phyloP scores from a whole-genome alignment of 2,329 filamentous ascomycete genomes.

The Trematosphaeria pertusa region DNA sequence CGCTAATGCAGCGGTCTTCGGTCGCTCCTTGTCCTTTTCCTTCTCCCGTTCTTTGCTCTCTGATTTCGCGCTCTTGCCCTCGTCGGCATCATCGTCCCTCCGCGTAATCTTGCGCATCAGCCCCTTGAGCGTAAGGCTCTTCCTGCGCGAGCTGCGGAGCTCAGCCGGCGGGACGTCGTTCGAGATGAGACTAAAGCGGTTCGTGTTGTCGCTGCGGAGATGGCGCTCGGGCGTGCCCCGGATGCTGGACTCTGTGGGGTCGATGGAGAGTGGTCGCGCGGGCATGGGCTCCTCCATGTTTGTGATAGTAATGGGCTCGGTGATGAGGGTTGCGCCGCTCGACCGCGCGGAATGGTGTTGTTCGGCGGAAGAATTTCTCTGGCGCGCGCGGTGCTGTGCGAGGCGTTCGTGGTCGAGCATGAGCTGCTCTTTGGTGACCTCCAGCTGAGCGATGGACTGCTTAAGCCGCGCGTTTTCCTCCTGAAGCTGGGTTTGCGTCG shows the following conservation, averaged over 20 bases:
- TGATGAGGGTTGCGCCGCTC: slow-evolving; percentile 41
- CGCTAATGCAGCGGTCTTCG: slow-evolving; percentile 15
- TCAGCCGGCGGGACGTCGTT: slow-evolving; percentile 32
- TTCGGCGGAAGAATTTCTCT: slow-evolving; percentile 28
- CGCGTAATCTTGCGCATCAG: slow-evolving; percentile 37
- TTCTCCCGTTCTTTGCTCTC: slow-evolving; percentile 9
- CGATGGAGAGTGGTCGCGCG: slow-evolving; percentile 11
- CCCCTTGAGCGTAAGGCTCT: slow-evolving; percentile 31
- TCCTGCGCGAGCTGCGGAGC: slow-evolving; percentile 20
- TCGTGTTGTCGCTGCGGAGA: slow-evolving; percentile 19
- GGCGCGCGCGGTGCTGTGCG: slow-evolving; percentile 29
- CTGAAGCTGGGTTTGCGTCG: slow-evolving; percentile 26
- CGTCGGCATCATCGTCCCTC: slow-evolving; percentile 25
- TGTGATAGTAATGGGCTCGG: slow-evolving; percentile 18
- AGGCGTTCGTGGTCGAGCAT: slow-evolving; percentile 43
- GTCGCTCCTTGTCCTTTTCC: slow-evolving; percentile 4
- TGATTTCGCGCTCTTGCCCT: slow-evolving; percentile 3
- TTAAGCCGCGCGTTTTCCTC: slow-evolving; percentile 37
- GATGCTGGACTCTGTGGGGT: slow-evolving; percentile 20
- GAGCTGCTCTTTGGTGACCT: slow-evolving; percentile 38
- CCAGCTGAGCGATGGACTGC: slow-evolving; percentile 28
- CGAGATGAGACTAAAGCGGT: slow-evolving; percentile 27
- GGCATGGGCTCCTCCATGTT: slow-evolving; percentile 22
- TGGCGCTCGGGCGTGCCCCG: slow-evolving; percentile 26
- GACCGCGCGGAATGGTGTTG: slow-evolving; percentile 36